Base-by-base conservation (phyloP, 176 grass and related monocot genomes). In the Avena eriantha region DNA sequence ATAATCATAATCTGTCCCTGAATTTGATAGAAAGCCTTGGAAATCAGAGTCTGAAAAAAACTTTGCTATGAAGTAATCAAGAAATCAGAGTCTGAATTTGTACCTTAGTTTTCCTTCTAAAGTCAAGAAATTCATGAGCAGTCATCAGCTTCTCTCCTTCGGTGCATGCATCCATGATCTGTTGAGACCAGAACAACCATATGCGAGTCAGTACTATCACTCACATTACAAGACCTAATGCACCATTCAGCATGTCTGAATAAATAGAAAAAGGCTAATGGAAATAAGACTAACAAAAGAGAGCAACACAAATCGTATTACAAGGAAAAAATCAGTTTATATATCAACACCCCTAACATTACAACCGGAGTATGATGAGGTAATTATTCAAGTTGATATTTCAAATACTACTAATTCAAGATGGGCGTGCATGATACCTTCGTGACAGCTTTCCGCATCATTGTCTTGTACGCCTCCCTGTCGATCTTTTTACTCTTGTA, bases 381-480 rank as follows among this genome's bases (percentile, higher is more conserved):
- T 22, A 57, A 15, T 63, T 45, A 74, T 77, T 86, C 73, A 80
- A 78, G 78, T 63, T 70, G 49, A 74, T 46, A 75, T 29, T 65
- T 47, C 36, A 80, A 72, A 72, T 9, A 49, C 60, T 19, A 15
- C 34, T 15, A 18, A 12, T 73, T 84, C 77, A 34, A 58, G 83
- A 83, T 78, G 14, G 71, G 85, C 59, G 56, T 59, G 78, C 51
- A 85, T 16, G 60, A 82, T 96, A 96, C 97, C 97, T 99, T 99
- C 59, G 93, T 94, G 76, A 94, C 97, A 85, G 90, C 83, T 87
- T 96, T 99, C 83, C 95, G 90, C 97, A 99, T 99, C 72, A 99
- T 91, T 26, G 83, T 76, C 90, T 96, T 99, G 61, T 99, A 99
- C 15, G 85, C 87, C 8, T 96, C 92, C 48, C 90, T 80, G 39